Evolutionary conservation across 352 stramenopile species (phyloP).

Genomic region (Globisporangium rhizosaccharum): DNA sequence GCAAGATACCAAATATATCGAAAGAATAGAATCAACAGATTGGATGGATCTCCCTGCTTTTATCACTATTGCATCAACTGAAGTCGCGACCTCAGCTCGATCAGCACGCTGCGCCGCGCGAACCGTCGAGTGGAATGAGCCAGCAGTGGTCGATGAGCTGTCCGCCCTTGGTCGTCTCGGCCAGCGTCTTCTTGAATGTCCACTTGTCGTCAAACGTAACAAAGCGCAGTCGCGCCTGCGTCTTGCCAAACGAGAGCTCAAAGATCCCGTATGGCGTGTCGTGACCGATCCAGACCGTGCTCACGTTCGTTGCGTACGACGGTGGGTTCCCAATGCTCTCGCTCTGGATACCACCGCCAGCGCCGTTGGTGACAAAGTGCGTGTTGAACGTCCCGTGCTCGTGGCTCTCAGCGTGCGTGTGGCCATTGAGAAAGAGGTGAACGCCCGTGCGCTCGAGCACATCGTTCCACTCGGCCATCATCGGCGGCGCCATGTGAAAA

Average conservation of each 20-base stretch:
- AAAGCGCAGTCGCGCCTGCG: constrained; percentile 59
- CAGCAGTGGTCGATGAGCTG: constrained; percentile 52
- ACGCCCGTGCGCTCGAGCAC: constrained; percentile 41
- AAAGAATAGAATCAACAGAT: not conserved
- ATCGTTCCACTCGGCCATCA: constrained; percentile 61
- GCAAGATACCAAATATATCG: not conserved
- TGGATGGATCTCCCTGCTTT: not conserved
- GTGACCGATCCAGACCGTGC: constrained; percentile 43
- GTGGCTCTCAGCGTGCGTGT: constrained; percentile 73
- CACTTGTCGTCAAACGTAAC: constrained; percentile 65
- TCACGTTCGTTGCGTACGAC: constrained; percentile 36
- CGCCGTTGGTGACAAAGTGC: constrained; percentile 71
- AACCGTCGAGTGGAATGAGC: constrained; percentile 62
- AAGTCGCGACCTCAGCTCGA: not conserved
- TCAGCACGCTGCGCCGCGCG: constrained; percentile 28
- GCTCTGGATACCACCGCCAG: constrained; percentile 64
- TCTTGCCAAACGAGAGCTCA: constrained; percentile 51
- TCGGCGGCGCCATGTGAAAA: constrained; percentile 63
- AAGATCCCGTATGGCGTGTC: constrained; percentile 68
- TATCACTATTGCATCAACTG: not conserved
- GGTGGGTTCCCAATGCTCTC: constrained; percentile 58
- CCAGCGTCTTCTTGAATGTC: constrained; percentile 35
- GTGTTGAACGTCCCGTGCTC: constrained; percentile 64
- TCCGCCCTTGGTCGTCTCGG: constrained; percentile 43
- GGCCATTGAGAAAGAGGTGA: constrained; percentile 65